These are phyloP conservation scores for Hibiscus trionum DNA, from an alignment of 345 rosid genomes.

Conservation along the genomic window DNA sequence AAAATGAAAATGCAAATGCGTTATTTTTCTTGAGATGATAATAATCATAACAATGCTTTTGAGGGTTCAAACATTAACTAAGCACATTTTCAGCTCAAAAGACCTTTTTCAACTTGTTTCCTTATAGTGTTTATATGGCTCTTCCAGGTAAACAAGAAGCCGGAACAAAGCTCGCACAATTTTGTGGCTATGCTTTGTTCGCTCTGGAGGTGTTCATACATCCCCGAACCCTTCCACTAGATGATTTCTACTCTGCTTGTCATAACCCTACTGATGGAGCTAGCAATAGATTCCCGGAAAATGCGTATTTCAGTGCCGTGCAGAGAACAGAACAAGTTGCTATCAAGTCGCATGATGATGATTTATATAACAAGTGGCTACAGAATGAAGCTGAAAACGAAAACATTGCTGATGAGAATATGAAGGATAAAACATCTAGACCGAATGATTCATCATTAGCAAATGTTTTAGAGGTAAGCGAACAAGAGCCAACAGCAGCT, in stretches of 20 bases:
- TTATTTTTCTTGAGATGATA: neutral
- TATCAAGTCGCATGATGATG: constrained; percentile 36
- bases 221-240: neutral
- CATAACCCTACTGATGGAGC: constrained; percentile 15
- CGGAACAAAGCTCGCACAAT: constrained; percentile 46
- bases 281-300: constrained; percentile 15
- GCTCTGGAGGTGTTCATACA: constrained; percentile 77
- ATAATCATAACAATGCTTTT: neutral
- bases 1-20: neutral
- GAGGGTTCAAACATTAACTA: neutral
- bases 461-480: constrained; percentile 16
- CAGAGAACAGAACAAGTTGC: constrained; percentile 9
- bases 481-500: constrained; percentile 18
- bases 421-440: neutral
- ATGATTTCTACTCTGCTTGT: constrained; percentile 11
- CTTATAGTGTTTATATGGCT: neutral
- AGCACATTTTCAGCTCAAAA: neutral
- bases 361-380: constrained; percentile 30
- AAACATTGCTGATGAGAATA: constrained; percentile 14
- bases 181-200: constrained; percentile 68
- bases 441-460: constrained; percentile 13
- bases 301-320: constrained; percentile 17
- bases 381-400: constrained; percentile 18
- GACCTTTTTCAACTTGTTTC: neutral
- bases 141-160: constrained; percentile 18